Base-by-base conservation (phyloP, 179 eudicot species). In the Corrigiola litoralis region DNA sequence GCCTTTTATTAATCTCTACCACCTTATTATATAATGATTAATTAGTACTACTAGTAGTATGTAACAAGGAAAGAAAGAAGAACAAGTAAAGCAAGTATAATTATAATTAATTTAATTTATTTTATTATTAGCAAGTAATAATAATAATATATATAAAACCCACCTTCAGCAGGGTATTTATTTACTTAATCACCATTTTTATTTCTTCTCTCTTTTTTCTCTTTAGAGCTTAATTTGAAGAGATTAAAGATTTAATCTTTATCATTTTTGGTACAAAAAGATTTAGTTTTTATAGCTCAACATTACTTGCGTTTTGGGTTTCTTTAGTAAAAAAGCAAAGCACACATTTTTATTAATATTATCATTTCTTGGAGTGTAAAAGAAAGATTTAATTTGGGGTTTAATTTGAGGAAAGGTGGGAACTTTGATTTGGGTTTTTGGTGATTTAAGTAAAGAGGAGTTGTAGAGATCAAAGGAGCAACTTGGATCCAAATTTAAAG, bases 251-350 rank as follows among this genome's bases (percentile, higher is more conserved):
- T n/a, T n/a, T n/a, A n/a, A n/a, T 41, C 12, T 41, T 41, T 12
- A 21, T 59, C 25, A n/a, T 29, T 61, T 54, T 32, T 28, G 61
- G 51, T 20, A 17, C 10, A 28, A 42, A 44, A 48, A 48, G 52
- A 68, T 64, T 74, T 21, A 48, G 34, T 10, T 47, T 59, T 64
- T 41, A 38, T 38, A 70, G 58, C 48, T 53, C 31, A 57, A 51
- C 54, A 66, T 75, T 75, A 40, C 31, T 69, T 70, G 53, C 55
- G 63, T 64, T 65, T 25, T 65, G 68, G 67, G 50, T 75, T 69
- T 36, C 9, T 27, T 69, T 69, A 67, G 31, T 23, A 41, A 28
- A 23, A 5, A 11, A 25, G 45, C 29, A 25, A 25, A 37, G 11
- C 31, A 36, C 33, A 40, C 27, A 59, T 16, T 1, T 28, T 11